A percentile compares a stretch with the other conserved stretches of the same genome.
These are phyloP conservation scores for Cucurbita maxima DNA, from an alignment of 306 rosid species.

Conservation along the genomic window DNA sequence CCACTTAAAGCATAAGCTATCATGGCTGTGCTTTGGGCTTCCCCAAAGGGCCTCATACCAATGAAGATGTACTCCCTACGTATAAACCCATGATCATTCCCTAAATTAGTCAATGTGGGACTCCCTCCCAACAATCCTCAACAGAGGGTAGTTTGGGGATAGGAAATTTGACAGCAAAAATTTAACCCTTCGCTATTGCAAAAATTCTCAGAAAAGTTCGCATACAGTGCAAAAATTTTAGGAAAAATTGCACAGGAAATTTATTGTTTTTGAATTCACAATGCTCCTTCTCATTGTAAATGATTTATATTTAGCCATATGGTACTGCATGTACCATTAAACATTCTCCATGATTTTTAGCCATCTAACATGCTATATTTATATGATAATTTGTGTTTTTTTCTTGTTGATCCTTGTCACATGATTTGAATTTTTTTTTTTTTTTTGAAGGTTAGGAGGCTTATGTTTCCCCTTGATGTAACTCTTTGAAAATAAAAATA, in stretches of 20 bases:
- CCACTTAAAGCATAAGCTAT: too few relatives aligned
- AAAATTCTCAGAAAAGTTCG: neutral
- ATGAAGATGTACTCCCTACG: too few relatives aligned
- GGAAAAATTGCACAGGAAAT: neutral
- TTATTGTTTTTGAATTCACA: neutral
- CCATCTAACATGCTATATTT: too few relatives aligned
- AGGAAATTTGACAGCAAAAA: neutral
- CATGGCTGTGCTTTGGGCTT: too few relatives aligned
- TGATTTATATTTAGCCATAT: neutral
- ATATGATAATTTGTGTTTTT: too few relatives aligned
- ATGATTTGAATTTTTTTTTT: neutral
- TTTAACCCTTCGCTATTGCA: neutral
- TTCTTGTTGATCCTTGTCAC: constrained; percentile 11
- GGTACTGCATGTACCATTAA: neutral
- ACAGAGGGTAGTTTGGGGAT: neutral
- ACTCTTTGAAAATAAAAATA: neutral
- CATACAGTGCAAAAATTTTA: neutral
- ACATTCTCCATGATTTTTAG: too few relatives aligned
- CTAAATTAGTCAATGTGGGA: too few relatives aligned
- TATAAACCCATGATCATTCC: too few relatives aligned
- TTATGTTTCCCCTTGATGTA: neutral
- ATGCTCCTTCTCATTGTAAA: neutral
- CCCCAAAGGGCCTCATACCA: too few relatives aligned
- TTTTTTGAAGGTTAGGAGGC: neutral
- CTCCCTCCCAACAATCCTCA: too few relatives aligned